Evolutionary conservation across 2,329 filamentous ascomycete genomes (phyloP).

Genomic region (Cladosporium cucumerinum): DNA sequence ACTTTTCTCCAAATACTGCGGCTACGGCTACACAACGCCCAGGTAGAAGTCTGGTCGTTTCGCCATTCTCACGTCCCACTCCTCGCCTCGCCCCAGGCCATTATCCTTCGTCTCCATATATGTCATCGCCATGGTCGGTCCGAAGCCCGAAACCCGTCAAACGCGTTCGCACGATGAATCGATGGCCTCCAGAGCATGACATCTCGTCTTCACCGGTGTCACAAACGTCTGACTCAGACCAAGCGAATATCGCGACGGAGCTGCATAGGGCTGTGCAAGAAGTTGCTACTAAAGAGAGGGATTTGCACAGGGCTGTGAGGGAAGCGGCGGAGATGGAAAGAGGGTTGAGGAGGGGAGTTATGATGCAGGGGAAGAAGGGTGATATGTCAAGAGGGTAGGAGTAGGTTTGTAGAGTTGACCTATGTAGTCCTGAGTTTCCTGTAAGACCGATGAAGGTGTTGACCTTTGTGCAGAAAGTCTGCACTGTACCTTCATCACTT

Average conservation of each 20-base stretch:
- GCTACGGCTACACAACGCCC: not conserved
- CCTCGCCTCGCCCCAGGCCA: not conserved
- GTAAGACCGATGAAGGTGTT: not conserved
- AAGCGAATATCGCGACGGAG: not conserved
- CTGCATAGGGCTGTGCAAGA: not conserved
- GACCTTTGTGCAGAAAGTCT: not conserved
- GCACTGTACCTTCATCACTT: not conserved
- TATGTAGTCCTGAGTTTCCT: not conserved
- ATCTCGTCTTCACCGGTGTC: not conserved
- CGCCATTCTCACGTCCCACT: not conserved
- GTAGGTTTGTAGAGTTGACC: not conserved
- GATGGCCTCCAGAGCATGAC: slow-evolving; percentile 12
- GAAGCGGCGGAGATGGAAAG: slow-evolving; percentile 25
- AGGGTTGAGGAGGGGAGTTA: slow-evolving; percentile 18
- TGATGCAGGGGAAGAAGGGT: not conserved
- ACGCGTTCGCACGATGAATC: not conserved
- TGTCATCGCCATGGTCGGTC: slow-evolving; percentile 18
- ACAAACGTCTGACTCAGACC: not conserved
- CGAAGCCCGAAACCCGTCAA: slow-evolving; percentile 1
- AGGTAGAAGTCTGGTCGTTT: not conserved
- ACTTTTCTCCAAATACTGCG: not conserved
- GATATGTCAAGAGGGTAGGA: not conserved
- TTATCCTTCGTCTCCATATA: not conserved
- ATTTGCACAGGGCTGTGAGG: slow-evolving; percentile 21
- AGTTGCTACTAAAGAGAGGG: slow-evolving; percentile 4